Evolutionary conservation across 1,139 yeast genomes (phyloP).

Genomic region (Candida pseudoviswanathii): DNA sequence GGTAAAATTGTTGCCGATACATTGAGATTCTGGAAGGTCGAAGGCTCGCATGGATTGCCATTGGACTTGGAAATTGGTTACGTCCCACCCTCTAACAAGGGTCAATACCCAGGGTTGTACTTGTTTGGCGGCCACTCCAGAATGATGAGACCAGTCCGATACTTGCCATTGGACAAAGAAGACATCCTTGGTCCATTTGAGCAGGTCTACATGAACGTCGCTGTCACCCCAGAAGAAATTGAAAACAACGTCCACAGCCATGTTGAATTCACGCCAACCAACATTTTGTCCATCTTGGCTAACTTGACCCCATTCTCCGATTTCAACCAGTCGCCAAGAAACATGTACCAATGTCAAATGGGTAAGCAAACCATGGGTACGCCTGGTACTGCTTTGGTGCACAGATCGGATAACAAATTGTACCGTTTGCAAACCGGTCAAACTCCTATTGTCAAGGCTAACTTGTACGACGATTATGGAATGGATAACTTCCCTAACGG

Average conservation of each 20-base stretch:
- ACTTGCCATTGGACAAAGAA: slow-evolving; percentile 77
- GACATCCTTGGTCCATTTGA: slow-evolving; percentile 97
- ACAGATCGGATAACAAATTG: slow-evolving; percentile 92
- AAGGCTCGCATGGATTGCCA: slow-evolving; percentile 77
- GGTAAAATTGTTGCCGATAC: slow-evolving; percentile 89
- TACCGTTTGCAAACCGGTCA: slow-evolving; percentile 94
- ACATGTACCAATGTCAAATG: slow-evolving; percentile 99
- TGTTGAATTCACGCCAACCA: slow-evolving; percentile 94
- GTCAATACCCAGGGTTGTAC: slow-evolving; percentile 96
- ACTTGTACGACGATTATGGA: slow-evolving; percentile 91
- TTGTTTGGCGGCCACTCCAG: slow-evolving; percentile 90
- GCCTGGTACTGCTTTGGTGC: slow-evolving; percentile 92
- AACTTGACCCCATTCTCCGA: slow-evolving; percentile 97
- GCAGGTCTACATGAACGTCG: slow-evolving; percentile 95
- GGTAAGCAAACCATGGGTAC: slow-evolving; percentile 99
- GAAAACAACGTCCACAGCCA: slow-evolving; percentile 81
- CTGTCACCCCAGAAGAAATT: slow-evolving; percentile 93
- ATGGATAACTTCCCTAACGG: slow-evolving; percentile 99
- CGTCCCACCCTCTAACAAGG: slow-evolving; percentile 91
- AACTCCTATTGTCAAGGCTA: slow-evolving; percentile 95
- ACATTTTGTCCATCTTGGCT: slow-evolving; percentile 89
- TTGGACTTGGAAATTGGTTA: slow-evolving; percentile 88
- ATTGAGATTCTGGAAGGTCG: slow-evolving; percentile 89
- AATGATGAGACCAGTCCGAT: slow-evolving; percentile 95
- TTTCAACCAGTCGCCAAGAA: slow-evolving; percentile 98